Conservation (phyloP, 108 stramenopile genomes). For the Discostella pseudostelligera region DNA sequence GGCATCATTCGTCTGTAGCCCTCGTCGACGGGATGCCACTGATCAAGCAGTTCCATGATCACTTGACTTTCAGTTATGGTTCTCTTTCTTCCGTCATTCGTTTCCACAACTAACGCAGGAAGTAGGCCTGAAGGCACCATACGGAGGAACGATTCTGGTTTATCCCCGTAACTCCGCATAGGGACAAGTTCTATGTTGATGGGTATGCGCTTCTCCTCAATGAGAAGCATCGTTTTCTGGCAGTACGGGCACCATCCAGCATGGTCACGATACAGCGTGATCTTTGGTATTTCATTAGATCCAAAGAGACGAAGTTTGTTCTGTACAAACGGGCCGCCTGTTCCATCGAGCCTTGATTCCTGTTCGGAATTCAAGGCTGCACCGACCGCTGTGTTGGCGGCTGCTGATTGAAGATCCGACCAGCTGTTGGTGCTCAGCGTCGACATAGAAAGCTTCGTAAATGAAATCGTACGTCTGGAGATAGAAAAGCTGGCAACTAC, state of each 20-base stretch:
- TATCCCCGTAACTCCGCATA: conserved; percentile 94
- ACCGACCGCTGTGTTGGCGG: conserved; percentile 55
- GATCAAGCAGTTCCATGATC: conserved; percentile 91
- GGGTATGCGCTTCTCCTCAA: conserved; percentile 92
- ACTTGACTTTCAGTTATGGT: conserved; percentile 82
- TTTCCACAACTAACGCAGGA: conserved; percentile 84
- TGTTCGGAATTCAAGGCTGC: conserved; percentile 62
- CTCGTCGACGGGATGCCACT: conserved; percentile 65
- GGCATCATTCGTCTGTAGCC: conserved; percentile 84
- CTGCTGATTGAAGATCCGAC: conserved; percentile 27
- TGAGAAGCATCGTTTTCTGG: conserved; percentile 73
- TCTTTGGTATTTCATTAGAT: conserved; percentile 43
- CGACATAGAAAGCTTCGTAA: conserved; percentile 22
- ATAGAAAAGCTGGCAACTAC: conserved; percentile 4
- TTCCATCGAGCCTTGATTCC: conserved; percentile 51
- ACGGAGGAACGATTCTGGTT: conserved; percentile 75
- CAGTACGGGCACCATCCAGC: conserved; percentile 68
- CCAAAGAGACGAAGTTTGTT: conserved; percentile 71
- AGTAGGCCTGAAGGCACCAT: conserved; percentile 88
- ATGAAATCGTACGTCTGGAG: conserved; percentile 1
- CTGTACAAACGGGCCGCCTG: conserved; percentile 69
- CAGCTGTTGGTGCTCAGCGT: conserved; percentile 32
- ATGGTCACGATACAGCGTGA: conserved; percentile 79
- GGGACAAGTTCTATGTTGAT: conserved; percentile 88
- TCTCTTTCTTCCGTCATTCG: conserved; percentile 56